Percentiles rank a stretch among this genome's conserved stretches.
phyloP scores from a whole-genome alignment of 805 yeast species.

The Pichia heedii region DNA sequence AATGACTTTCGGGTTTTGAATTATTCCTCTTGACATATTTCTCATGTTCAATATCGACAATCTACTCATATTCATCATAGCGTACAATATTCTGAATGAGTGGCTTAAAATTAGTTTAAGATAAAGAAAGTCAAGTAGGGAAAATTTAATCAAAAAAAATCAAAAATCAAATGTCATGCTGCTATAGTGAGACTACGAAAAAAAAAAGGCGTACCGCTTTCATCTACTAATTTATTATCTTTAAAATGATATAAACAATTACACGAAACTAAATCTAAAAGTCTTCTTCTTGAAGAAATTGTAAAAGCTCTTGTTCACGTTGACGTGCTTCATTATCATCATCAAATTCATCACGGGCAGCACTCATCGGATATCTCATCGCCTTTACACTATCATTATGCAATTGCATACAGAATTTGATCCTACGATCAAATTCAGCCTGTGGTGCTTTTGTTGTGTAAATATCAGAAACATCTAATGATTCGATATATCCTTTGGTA shows the following conservation, averaged over 20 bases:
- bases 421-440: conserved; percentile 82
- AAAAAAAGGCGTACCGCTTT: too few relatives aligned
- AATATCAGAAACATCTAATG: conserved; percentile 75
- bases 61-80: not conserved
- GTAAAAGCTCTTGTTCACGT: conserved; percentile 37
- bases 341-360: conserved; percentile 41
- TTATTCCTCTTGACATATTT: not conserved
- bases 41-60: not conserved
- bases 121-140: too few relatives aligned
- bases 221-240: too few relatives aligned
- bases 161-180: too few relatives aligned
- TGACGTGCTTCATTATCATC: conserved; percentile 47
- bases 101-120: too few relatives aligned
- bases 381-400: conserved; percentile 91
- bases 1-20: not conserved
- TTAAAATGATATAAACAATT: too few relatives aligned
- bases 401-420: conserved; percentile 79
- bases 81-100: too few relatives aligned
- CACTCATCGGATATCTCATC: conserved; percentile 79
- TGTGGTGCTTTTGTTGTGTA: conserved; percentile 87
- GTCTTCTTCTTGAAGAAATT: conserved; percentile 42
- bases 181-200: too few relatives aligned
- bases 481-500: conserved; percentile 83
- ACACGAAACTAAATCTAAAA: too few relatives aligned
- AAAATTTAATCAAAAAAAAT: too few relatives aligned